A percentile compares a stretch with the other conserved stretches of the same genome.
Evolutionary conservation across 2,329 filamentous ascomycete genomes (phyloP).

Genomic region (Claviceps quebecensis): DNA sequence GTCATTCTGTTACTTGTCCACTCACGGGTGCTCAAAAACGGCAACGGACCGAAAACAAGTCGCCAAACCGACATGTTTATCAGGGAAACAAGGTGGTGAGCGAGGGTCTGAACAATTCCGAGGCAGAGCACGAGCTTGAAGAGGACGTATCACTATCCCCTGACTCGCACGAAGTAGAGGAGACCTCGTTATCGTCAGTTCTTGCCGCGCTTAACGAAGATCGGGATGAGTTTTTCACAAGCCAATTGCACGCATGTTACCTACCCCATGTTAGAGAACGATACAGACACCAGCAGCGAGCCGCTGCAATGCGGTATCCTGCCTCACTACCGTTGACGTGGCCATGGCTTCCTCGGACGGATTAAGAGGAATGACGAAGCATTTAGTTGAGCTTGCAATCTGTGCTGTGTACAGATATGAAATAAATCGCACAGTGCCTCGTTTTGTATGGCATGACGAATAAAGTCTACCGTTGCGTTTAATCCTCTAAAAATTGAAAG

Average conservation of each 20-base stretch:
- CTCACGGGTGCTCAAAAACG: background rate
- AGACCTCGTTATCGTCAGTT: background rate
- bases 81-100: background rate
- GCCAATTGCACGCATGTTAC: background rate
- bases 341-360: background rate
- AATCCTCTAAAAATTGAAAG: too few relatives aligned
- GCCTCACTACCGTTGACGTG: background rate
- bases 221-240: background rate
- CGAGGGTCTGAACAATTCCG: background rate
- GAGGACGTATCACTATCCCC: background rate
- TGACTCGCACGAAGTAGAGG: background rate
- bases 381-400: background rate
- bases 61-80: background rate
- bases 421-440: too few relatives aligned
- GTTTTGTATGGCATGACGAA: too few relatives aligned
- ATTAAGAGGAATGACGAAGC: background rate
- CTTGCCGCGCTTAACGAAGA: background rate
- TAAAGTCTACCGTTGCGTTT: too few relatives aligned
- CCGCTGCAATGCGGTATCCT: background rate
- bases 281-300: background rate
- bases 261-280: background rate
- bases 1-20: too few relatives aligned
- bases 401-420: too few relatives aligned
- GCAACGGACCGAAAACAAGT: background rate
- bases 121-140: background rate